Evolutionary conservation across 139 green algal species (phyloP), one percentile per base, ranked within the genome.

Genomic region (Chlorella vulgaris): DNA sequence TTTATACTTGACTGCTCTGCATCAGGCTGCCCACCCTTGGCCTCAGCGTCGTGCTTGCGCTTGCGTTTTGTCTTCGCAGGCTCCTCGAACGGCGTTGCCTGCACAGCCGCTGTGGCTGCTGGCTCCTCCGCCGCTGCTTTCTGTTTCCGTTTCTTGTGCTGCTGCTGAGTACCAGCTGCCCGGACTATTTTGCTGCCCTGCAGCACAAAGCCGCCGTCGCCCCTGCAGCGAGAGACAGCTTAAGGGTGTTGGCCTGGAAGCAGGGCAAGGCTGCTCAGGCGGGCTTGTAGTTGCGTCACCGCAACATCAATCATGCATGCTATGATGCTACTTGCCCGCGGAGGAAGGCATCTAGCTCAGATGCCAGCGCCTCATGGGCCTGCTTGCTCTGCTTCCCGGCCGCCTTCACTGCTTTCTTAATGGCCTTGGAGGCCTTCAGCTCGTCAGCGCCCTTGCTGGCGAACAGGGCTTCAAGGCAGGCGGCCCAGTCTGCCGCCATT

Each of bases 401-500:
- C 19, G 38, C 26, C 21, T 82, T 83, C 31, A 84, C 36, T 0
- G 77, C 53, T 10, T 63, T 67, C 42, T 84, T 84, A 7, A 82
- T 21, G 10, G 65, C 82, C 42, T 86, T 78, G 36, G 21, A 26
- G 4, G 26, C 40, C 8, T 73, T 70, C 8, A 86, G 60, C 15
- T n/a, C 33, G 5, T 55, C 13, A 5, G 47, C n/a, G 4, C 36
- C 50, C 24, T 76, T 42, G 22, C 51, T 36, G 61, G 10, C 53
- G 35, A 83, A 60, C 35, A 77, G 4, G 4, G 4, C 4, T 0
- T 31, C 35, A 53, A 83, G 35, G 6, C 58, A 7, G 3, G 35
- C 15, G 28, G 36, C 3, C 77, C 77, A 83, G 61, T 81, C 75
- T 15, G 31, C 55, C 29, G 35, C 43, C 29, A 29, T 15, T 43